Evolutionary conservation across 2,329 filamentous ascomycete species (phyloP).

Genomic region (Xylaria multiplex): DNA sequence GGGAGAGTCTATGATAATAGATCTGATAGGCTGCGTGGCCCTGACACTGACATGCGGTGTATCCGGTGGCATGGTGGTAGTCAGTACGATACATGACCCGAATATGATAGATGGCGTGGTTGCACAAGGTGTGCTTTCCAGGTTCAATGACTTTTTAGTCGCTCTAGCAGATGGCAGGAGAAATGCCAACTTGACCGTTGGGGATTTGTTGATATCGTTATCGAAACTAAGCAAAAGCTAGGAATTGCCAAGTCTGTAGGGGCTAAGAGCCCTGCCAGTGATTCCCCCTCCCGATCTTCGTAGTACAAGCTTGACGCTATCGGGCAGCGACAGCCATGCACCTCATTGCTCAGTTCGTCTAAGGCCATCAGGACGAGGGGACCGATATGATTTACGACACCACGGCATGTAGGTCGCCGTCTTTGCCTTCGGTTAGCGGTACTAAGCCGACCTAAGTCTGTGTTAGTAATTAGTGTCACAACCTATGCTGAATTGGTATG

Average conservation of each 20-base stretch:
- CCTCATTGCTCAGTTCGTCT: constrained; percentile 75
- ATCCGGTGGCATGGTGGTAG: neutral
- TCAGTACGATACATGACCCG: neutral
- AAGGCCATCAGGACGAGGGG: constrained; percentile 74
- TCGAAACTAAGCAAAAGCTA: neutral
- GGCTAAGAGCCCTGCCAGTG: constrained; percentile 55
- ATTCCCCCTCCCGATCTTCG: constrained; percentile 78
- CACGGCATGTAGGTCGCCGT: constrained; percentile 53
- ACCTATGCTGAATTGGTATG: no score
- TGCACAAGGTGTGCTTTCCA: neutral
- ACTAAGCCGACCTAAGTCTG: constrained; percentile 64
- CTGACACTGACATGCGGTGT: neutral
- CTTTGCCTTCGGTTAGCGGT: constrained; percentile 47
- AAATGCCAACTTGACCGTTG: neutral
- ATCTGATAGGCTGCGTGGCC: neutral
- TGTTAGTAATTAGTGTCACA: no score
- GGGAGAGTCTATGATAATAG: neutral
- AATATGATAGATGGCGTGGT: neutral
- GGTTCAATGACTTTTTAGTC: neutral
- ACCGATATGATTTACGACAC: constrained; percentile 64
- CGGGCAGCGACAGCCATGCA: constrained; percentile 81
- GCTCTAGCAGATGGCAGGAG: neutral
- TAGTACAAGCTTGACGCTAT: constrained; percentile 70
- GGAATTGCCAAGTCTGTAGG: neutral
- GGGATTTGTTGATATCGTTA: neutral